Evolutionary conservation across 202 grass and related monocot species (phyloP), one percentile per base, ranked within the genome.

Genomic region (Saccharum hybrid): DNA sequence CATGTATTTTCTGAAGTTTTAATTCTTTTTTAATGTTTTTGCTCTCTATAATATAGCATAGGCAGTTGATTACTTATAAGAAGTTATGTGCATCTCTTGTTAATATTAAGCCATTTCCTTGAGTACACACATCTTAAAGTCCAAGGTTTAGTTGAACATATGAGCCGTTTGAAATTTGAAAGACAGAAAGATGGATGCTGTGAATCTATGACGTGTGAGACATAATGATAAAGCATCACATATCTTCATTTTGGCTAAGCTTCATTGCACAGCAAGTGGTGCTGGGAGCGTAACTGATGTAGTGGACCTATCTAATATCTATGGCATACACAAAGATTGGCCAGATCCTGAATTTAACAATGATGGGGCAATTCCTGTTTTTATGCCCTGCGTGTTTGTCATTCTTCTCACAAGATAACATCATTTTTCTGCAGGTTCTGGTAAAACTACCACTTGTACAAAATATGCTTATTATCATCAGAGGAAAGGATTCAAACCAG

Each of bases 401-500:
- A 7, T 76, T 46, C 43, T 76, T 4, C 21, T 85, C 37, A 64
- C 54, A 57, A 71, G 13, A 56, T 37, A 54, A 22, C 5, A 22
- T 43, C 18, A 43, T 81, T 30, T 45, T 10, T 1, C 23, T 91
- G 38, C 67, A 94, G 95, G 95, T 87, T 96, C 93, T 80, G 93
- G 93, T 89, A 96, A 96, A 89, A 99, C 93, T 9, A 99, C 96
- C 71, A 96, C 96, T 64, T 99, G 93, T 88, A 90, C 91, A 19
- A 99, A 99, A 88, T 96, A 96, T 73, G 96, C 96, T 76, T 94
- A 88, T 88, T 99, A 92, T 94, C 76, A 96, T 88, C 96, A 98
- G 79, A 82, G 92, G 46, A 98, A 98, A 66, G 96, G 96, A 86
- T 98, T 92, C 39, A 94, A 98, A 78, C 93, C 96, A 7, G 90